Evolutionary conservation across 2,329 filamentous ascomycete species (phyloP), one percentile per base, ranked within the genome.

Genomic region (Fusarium domesticum): DNA sequence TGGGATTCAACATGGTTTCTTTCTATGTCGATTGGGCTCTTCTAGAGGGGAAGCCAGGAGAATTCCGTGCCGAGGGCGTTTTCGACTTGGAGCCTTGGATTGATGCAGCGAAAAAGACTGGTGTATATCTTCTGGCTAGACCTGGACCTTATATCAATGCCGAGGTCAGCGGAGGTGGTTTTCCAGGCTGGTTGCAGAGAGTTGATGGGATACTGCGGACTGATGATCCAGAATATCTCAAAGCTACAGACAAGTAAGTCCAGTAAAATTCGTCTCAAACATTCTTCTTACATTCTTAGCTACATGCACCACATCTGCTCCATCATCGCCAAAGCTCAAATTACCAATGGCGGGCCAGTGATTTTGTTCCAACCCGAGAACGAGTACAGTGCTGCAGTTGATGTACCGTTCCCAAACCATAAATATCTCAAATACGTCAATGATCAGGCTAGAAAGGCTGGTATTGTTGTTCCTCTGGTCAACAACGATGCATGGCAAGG

Each of bases 351-450:
- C 0, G 89, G 89, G 0, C 87, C 87, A 0, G 76, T 95, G 6
- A 88, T 95, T 47, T 69, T 92, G 2, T 76, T 86, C 33, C 89
- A 95, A 62, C 84, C 86, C 0, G 89, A 95, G 63, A 95, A 93
- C 50, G 89, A 93, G 63, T 91, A 92, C 60, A 82, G 77, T 1
- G 65, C 70, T 15, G 73, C 72, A 2, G 66, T 69, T 4, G 69
- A 69, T 2, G 68, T 76, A 3, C 64, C 67, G 0, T 87, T 85
- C 52, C 84, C 84, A 0, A 81, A 89, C 56, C 72, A 75, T 0
- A 71, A 75, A 0, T 93, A 91, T 61, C 81, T 91, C 65, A 74
- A 81, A 43, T 83, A 85, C 51, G 80, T 91, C 6, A 78, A 84
- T 35, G 73, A 89, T 23, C 84, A 89, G 59, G 79, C 80, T 16